phyloP scores from a whole-genome alignment of 345 rosid species.

The Ricinus communis region DNA sequence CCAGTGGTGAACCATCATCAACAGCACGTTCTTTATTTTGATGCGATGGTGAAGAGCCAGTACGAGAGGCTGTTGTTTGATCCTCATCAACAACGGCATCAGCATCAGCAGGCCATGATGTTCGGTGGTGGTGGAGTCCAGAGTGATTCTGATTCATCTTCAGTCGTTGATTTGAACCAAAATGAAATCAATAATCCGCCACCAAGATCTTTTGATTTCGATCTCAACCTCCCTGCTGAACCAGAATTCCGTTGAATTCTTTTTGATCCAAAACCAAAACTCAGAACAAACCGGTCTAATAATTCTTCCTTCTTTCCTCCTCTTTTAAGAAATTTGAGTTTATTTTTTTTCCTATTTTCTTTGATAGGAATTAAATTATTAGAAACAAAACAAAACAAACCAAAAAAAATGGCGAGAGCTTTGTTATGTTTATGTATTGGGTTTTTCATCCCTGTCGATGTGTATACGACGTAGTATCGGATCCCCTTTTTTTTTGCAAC shows the following conservation, averaged over 20 bases:
- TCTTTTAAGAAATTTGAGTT: neutral
- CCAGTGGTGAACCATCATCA: slow-evolving; percentile 1
- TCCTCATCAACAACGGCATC: slow-evolving; percentile 9
- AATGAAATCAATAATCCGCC: slow-evolving; percentile 23
- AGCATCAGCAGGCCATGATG: slow-evolving; percentile 16
- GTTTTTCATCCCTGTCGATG: slow-evolving; percentile 19
- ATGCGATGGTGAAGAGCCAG: slow-evolving; percentile 35
- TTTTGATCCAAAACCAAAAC: neutral
- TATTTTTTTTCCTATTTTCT: slow-evolving; percentile 9
- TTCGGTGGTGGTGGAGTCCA: slow-evolving; percentile 27
- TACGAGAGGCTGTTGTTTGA: slow-evolving; percentile 34
- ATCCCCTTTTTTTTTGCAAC: slow-evolving; percentile 36
- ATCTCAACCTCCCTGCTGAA: slow-evolving; percentile 63
- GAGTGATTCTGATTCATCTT: slow-evolving; percentile 67
- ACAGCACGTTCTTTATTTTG: slow-evolving; percentile 34
- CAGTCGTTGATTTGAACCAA: slow-evolving; percentile 43
- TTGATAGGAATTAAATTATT: neutral
- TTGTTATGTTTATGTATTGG: slow-evolving; percentile 16
- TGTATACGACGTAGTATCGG: slow-evolving; percentile 25
- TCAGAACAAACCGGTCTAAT: neutral
- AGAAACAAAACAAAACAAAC: slow-evolving; percentile 9
- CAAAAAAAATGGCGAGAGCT: slow-evolving; percentile 7
- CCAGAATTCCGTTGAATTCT: slow-evolving; percentile 44
- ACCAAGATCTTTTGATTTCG: slow-evolving; percentile 44
- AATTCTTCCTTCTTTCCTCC: neutral